Base-by-base conservation (phyloP, 1,284 basidiomycete species). In the Malassezia brasiliensis region DNA sequence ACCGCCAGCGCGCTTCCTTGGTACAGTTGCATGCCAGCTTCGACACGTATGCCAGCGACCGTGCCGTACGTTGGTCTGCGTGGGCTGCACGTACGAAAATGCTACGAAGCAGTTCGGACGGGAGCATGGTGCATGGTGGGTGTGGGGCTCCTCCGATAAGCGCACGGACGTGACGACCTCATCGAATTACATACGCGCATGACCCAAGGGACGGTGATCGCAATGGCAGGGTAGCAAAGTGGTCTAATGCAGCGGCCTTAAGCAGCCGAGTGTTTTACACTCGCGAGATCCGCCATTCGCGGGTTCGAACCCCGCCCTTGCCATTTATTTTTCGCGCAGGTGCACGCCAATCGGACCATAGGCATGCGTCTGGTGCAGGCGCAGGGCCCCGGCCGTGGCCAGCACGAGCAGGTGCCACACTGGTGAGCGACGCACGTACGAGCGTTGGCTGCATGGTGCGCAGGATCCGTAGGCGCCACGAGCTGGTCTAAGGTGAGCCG, bases 1-100 rank as follows among this genome's bases (percentile, higher is more conserved):
- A 62, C 20, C 50, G 54, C 66, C 66, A 68, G 28, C 66, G 55
- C 14, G 57, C 56, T 6, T 44, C 32, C 2, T 53, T 49, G 0
- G 64, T 68, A 55, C 56, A 63, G 2, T 20, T 8, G 39, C 65
- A 68, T 30, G 63, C 59, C 12, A 39, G 15, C 31, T 56, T 59
- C 15, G 65, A 66, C n/a, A 67, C 63, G 19, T 52, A 55, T 0
- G 66, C 65, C 19, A 66, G 63, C 2, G 56, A 35, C 28, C 62
- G 56, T 0, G 66, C 63, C 9, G 60, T 59, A 31, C 46, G 40
- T 19, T 42, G 15, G 19, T 65, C 58, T 15, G 40, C n/a, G 9
- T 22, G 9, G 4, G 53, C 53, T 1, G 53, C 53, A 6, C 17
- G 15, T 10, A 32, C 22, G 11, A 37, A 47, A 10, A 55, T 50